Evolutionary conservation across 2,329 filamentous ascomycete species (phyloP), one percentile per base, ranked within the genome.

Genomic region (Epichloe sp.): DNA sequence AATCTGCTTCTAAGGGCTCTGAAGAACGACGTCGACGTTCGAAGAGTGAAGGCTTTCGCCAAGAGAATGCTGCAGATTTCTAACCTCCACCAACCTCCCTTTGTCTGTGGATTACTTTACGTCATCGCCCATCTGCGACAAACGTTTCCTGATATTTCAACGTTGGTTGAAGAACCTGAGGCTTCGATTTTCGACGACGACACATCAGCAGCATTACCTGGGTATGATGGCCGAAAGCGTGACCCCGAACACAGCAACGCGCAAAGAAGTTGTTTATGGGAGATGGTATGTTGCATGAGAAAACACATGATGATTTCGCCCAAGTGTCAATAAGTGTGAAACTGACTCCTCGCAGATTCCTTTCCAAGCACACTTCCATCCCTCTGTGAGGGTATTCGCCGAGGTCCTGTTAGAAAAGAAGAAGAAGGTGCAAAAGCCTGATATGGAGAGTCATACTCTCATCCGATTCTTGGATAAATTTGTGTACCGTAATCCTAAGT

Each of bases 391-490:
- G 37, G 79, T 96, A 5, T 91, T 89, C 62, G 89, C 91, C 1
- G 73, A 77, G 15, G 81, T 83, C 52, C 71, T 97, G 40, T 68
- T 95, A 8, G 73, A 78, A 47, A 79, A 82, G 53, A 78, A 83
- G 57, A 77, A 81, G 48, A 82, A 88, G 66, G 83, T 87, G 54
- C 81, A 86, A 55, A 97, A 97, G 67, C 90, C 93, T 0, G 93
- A 98, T 60, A 76, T 96, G 48, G 84, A 86, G 15, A 83, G 88
- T 52, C 91, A 97, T 66, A 93, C 88, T 1, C 78, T 98, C 47
- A 93, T 93, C 62, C 86, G 94, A 66, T 98, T 98, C 75, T 76
- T 98, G 52, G 93, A 98, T 69, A 90, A 94, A 59, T 98, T 98
- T 67, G 88, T 95, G n/a, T 98, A 97, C 76, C 85, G 88, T 58